Evolutionary conservation across 305 asterid genomes (phyloP).

Genomic region (Andrographis paniculata): DNA sequence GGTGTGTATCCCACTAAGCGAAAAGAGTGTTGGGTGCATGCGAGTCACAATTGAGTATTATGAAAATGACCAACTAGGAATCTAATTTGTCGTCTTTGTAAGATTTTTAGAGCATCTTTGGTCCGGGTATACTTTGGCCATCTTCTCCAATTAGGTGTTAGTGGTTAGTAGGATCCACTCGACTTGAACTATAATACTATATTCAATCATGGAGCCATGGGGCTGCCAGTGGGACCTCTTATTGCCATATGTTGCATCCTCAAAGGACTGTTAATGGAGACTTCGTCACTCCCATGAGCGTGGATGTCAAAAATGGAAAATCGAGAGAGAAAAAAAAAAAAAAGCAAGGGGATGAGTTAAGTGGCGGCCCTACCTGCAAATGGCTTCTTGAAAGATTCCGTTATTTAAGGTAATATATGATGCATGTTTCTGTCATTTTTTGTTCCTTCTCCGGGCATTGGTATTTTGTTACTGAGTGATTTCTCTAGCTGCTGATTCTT

Average conservation of each 20-base stretch:
- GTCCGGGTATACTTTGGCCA: constrained; percentile 18
- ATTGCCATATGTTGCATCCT: too few relatives aligned
- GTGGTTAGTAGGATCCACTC: constrained; percentile 24
- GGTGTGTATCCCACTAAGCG: constrained; percentile 29
- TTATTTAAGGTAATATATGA: constrained; percentile 13
- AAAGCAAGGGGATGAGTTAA: constrained; percentile 23
- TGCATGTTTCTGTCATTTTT: constrained; percentile 15
- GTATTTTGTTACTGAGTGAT: constrained; percentile 4
- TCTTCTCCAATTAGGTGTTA: constrained; percentile 25
- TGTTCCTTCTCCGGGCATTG: constrained; percentile 12
- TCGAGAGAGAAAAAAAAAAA: too few relatives aligned
- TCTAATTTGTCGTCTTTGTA: constrained; percentile 32
- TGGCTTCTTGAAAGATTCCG: constrained; percentile 14
- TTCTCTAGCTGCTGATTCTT: neutral
- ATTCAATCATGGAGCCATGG: constrained; percentile 40
- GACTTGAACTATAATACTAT: constrained; percentile 24
- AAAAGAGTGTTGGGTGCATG: constrained; percentile 14
- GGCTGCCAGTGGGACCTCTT: constrained; percentile 35
- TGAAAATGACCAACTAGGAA: constrained; percentile 42
- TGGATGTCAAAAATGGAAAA: constrained; percentile 40
- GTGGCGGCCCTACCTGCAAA: constrained; percentile 33
- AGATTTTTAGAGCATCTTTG: constrained; percentile 29
- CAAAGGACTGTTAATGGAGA: constrained; percentile 39
- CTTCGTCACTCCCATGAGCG: constrained; percentile 44
- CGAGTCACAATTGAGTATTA: constrained; percentile 19